phyloP scores from a whole-genome alignment of 768 basidiomycete species.

The Cyathus striatus region DNA sequence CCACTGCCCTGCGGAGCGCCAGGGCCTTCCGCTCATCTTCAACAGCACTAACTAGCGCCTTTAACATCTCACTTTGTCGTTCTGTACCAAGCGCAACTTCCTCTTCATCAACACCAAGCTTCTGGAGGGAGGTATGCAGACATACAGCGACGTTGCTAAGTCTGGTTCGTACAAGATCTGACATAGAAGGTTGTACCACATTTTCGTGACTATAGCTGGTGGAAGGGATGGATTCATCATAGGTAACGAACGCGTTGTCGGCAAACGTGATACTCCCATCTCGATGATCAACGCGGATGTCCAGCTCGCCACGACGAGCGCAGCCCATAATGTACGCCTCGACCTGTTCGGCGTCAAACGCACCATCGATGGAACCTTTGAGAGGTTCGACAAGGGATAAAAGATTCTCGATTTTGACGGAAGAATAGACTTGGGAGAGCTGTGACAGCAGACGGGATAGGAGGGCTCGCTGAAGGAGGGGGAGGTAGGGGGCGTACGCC shows the following conservation, averaged over 20 bases:
- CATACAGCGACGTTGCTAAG: constrained; percentile 70
- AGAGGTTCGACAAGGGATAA: constrained; percentile 77
- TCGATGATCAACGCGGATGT: constrained; percentile 85
- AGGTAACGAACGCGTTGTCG: constrained; percentile 62
- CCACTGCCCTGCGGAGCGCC: constrained; percentile 70
- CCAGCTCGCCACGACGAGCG: constrained; percentile 81
- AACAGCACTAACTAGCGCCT: constrained; percentile 53
- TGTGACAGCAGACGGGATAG: constrained; percentile 88
- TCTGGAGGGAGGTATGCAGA: constrained; percentile 65
- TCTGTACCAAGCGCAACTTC: constrained; percentile 38
- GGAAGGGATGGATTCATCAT: constrained; percentile 26
- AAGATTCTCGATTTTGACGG: constrained; percentile 75
- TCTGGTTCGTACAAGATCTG: constrained; percentile 72
- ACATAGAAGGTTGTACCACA: constrained; percentile 63
- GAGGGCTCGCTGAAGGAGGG: constrained; percentile 87
- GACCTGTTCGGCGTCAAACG: constrained; percentile 67
- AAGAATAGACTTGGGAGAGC: constrained; percentile 88
- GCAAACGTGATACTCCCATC: constrained; percentile 80
- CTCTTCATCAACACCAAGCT: constrained; percentile 47
- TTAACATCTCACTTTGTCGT: constrained; percentile 54
- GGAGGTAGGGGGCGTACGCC: constrained; percentile 76
- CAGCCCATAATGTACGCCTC: constrained; percentile 95
- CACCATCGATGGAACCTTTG: constrained; percentile 43
- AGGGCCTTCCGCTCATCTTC: constrained; percentile 76
- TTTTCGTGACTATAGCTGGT: constrained; percentile 27